These are phyloP conservation scores for Solanum hybrid DNA, from an alignment of 305 asterid species.

Conservation along the genomic window DNA sequence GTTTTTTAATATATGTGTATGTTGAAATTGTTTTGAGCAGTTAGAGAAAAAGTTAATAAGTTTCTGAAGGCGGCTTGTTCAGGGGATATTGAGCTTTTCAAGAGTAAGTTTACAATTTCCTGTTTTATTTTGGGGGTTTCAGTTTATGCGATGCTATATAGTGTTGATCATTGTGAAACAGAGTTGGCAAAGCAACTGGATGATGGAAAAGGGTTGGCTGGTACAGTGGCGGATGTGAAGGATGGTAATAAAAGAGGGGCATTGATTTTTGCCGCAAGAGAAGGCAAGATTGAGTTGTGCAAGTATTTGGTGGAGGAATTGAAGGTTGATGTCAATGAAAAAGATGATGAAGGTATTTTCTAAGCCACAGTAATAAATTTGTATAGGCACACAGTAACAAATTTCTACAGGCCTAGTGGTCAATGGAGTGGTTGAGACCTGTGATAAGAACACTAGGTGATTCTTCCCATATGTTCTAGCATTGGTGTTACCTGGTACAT, in stretches of 20 bases:
- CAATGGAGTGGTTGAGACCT: neutral
- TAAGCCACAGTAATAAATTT: neutral
- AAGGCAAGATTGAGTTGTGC: slow-evolving; percentile 82
- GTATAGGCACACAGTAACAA: too few relatives aligned
- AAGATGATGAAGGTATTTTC: slow-evolving; percentile 78
- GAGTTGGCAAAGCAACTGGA: slow-evolving; percentile 67
- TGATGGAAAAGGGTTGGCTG: slow-evolving; percentile 70
- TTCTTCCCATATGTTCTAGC: neutral
- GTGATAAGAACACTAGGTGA: neutral
- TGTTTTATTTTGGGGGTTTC: neutral
- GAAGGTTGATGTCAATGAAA: slow-evolving; percentile 63
- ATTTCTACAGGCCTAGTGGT: too few relatives aligned
- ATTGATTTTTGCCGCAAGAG: slow-evolving; percentile 89
- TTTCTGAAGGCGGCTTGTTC: slow-evolving; percentile 68
- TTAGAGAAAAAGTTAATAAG: slow-evolving; percentile 61
- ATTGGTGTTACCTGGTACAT: rapidly evolving
- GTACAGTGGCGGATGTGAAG: slow-evolving; percentile 67
- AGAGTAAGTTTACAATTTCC: slow-evolving; percentile 35
- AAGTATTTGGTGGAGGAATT: slow-evolving; percentile 77
- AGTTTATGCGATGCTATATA: neutral
- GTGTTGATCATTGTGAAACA: slow-evolving; percentile 9
- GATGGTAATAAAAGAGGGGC: slow-evolving; percentile 98
- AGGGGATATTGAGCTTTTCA: slow-evolving; percentile 63
- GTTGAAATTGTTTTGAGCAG: slow-evolving; percentile 22
- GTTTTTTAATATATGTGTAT: neutral